Base-by-base conservation (phyloP, 345 rosid species). In the Lumnitzera littorea region DNA sequence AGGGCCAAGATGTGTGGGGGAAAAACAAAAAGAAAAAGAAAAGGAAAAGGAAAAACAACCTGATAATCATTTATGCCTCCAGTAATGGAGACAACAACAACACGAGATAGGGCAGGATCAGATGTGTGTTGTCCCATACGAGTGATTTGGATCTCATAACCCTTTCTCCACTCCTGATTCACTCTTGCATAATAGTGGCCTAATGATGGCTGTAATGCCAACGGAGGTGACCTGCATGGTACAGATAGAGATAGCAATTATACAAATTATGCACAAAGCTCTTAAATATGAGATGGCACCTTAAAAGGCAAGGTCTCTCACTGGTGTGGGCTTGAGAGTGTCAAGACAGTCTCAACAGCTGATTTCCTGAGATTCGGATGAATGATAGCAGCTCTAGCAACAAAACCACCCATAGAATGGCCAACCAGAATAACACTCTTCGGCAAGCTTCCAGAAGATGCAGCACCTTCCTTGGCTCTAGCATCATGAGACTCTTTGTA, bases 361-460 rank as follows among this genome's bases (percentile, higher is more conserved):
- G 81, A 81, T 73, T 86, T 88, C 75, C 92, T 80, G 60, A 94
- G 73, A 63, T 24, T 77, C 58, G 97, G 97, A 72, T 94, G 97
- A 66, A 88, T 70, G 5, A 83, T 76, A 64, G 95, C 97, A 67
- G 99, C 97, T 84, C 99, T 86, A 66, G 99, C 96, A 74, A 94
- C 97, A 78, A 94, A 90, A 62, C 99, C 99, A 72, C 99, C 99
- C 91, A 94, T 88, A 58, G 99, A 94, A 74, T 94, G 99, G 54
- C 97, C 99, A 73, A 94, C 89, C 81, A 94, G 77, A 68, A 94
- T 88, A 64, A 94, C 97, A 80, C 76, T 86, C 61, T 68, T 76
- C 36, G 99, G 99, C 79, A 84, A 67, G 58, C 60, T 82, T 65
- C 82, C 80, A 56, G 87, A 80, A 24, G 70, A 60, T 46, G 91